Conservation (phyloP, 2,329 filamentous ascomycete genomes). For the Aspergillus luchuensis region DNA sequence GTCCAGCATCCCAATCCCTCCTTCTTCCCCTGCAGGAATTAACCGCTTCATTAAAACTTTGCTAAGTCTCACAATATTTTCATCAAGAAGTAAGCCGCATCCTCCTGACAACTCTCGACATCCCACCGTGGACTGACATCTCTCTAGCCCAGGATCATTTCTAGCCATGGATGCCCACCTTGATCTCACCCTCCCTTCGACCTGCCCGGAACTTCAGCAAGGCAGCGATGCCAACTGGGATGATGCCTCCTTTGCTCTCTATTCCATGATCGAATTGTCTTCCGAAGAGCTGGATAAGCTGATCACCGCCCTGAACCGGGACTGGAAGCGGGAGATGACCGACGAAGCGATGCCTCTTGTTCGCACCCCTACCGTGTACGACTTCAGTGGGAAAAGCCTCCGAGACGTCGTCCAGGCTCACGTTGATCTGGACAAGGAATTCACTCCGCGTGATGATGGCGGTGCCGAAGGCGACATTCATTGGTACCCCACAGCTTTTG, state of each 20-base stretch:
- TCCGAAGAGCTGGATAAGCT: neutral
- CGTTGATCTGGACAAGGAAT: conserved; percentile 6
- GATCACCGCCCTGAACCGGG: neutral
- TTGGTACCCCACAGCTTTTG: conserved; percentile 12
- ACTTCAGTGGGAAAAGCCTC: conserved; percentile 1
- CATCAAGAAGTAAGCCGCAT: too few species aligned
- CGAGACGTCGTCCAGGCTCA: conserved; percentile 9
- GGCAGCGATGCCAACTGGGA: conserved; percentile 7
- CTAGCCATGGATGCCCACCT: neutral
- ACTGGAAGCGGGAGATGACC: neutral
- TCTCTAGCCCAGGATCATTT: neutral
- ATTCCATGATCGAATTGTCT: conserved; percentile 1
- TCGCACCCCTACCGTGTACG: conserved; percentile 1
- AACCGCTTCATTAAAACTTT: too few species aligned
- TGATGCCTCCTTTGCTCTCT: conserved; percentile 8
- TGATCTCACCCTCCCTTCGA: conserved; percentile 8
- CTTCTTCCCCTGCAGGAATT: too few species aligned
- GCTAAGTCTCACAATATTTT: too few species aligned
- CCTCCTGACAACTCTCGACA: neutral
- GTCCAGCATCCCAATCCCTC: too few species aligned
- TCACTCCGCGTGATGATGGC: neutral
- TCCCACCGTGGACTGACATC: too few species aligned
- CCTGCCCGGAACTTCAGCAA: conserved; percentile 1
- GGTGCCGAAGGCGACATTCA: neutral
- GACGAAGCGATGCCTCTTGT: neutral